phyloP scores from a whole-genome alignment of 2,329 filamentous ascomycete genomes.

The Arthroderma uncinatum region DNA sequence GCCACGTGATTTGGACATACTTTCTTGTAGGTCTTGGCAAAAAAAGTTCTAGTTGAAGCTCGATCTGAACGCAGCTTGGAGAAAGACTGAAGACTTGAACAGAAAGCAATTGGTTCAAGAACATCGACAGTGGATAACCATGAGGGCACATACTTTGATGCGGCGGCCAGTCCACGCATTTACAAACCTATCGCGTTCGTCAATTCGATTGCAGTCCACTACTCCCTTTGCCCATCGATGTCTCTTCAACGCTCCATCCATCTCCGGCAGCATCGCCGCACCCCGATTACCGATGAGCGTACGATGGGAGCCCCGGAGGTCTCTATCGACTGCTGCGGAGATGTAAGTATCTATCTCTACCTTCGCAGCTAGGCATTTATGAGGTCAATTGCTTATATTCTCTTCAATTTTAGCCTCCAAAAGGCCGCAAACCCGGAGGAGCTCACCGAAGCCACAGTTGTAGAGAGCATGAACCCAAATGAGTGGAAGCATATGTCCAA shows the following conservation, averaged over 20 bases:
- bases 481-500: constrained; percentile 67
- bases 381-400: constrained; percentile 13
- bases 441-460: constrained; percentile 54
- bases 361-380: background rate
- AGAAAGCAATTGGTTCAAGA: background rate
- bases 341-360: constrained; percentile 26
- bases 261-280: constrained; percentile 24
- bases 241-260: constrained; percentile 28
- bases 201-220: constrained; percentile 27
- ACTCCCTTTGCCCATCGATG: constrained; percentile 30
- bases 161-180: constrained; percentile 32
- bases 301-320: constrained; percentile 34
- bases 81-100: background rate
- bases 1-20: background rate
- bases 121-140: constrained; percentile 12
- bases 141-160: constrained; percentile 34
- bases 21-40: background rate
- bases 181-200: constrained; percentile 26
- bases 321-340: constrained; percentile 34
- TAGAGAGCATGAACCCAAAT: constrained; percentile 66
- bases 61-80: background rate
- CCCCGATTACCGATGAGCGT: constrained; percentile 30
- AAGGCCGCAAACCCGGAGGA: constrained; percentile 47
- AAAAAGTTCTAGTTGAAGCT: constrained; percentile 2
- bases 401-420: constrained; percentile 36